phyloP scores from a whole-genome alignment of 768 basidiomycete species.

The Kondoa malvinella region DNA sequence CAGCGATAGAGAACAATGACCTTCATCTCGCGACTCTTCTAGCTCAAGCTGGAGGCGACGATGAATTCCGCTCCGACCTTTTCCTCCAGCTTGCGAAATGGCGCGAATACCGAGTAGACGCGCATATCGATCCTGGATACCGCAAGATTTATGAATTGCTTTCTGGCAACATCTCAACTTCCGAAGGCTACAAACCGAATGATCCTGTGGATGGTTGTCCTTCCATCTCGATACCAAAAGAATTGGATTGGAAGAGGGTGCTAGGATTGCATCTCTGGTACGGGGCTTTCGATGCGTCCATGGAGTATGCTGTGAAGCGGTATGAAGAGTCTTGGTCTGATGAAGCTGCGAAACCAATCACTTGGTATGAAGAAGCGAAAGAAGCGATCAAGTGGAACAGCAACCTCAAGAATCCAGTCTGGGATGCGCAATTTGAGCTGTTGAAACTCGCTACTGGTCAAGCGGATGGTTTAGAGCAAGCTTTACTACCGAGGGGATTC shows the following conservation, averaged over 20 bases:
- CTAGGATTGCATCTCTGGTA: conserved; percentile 88
- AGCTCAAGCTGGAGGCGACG: conserved; percentile 57
- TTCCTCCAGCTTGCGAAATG: conserved; percentile 61
- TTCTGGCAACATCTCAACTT: conserved; percentile 51
- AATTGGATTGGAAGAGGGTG: conserved; percentile 82
- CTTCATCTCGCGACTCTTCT: conserved; percentile 75
- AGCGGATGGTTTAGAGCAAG: conserved; percentile 48
- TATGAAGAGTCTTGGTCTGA: conserved; percentile 19
- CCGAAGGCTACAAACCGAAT: conserved; percentile 41
- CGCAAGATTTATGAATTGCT: conserved; percentile 70
- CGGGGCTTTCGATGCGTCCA: conserved; percentile 29
- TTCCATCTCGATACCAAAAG: conserved; percentile 49
- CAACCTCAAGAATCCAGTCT: background rate
- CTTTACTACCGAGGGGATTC: conserved; percentile 57
- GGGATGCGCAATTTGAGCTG: conserved; percentile 63
- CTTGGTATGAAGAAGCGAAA: conserved; percentile 40
- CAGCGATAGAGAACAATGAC: conserved; percentile 56
- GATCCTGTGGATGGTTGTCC: conserved; percentile 38
- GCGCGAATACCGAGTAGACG: conserved; percentile 57
- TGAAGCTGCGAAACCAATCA: conserved; percentile 29
- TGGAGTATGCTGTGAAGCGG: conserved; percentile 14
- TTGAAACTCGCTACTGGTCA: conserved; percentile 48
- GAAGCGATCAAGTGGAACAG: background rate
- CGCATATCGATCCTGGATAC: conserved; percentile 48
- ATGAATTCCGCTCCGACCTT: conserved; percentile 55